These are phyloP conservation scores for Amylostereum areolatum DNA, from an alignment of 1,284 basidiomycete genomes.

Conservation along the genomic window DNA sequence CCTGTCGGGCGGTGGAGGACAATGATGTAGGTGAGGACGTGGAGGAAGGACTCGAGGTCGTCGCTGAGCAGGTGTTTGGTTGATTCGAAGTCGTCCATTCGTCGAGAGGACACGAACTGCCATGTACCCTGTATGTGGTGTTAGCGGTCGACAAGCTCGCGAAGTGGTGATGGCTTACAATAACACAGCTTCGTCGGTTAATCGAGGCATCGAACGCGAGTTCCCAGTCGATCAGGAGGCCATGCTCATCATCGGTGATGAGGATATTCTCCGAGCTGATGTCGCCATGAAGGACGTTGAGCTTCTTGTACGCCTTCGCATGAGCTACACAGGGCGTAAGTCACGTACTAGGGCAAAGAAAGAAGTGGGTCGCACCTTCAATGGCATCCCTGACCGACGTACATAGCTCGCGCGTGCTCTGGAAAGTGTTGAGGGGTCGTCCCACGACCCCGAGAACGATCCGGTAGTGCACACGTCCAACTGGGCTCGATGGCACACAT, in stretches of 20 bases:
- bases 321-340: neutral
- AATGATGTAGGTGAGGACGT: no score
- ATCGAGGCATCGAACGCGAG: neutral
- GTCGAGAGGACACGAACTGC: neutral
- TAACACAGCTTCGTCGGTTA: neutral
- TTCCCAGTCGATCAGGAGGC: constrained; percentile 13
- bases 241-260: constrained; percentile 1
- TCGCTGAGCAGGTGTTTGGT: no score
- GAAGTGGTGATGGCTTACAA: neutral
- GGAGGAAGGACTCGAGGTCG: no score
- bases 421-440: neutral
- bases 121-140: neutral
- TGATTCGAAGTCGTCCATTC: no score
- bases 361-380: neutral
- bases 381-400: constrained; percentile 2
- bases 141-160: no score
- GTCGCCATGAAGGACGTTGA: constrained; percentile 12
- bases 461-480: neutral
- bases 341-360: neutral
- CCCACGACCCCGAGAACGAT: neutral
- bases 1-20: no score
- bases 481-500: no score
- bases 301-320: neutral
- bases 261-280: constrained; percentile 12
- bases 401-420: neutral